phyloP scores from a whole-genome alignment of 305 asterid genomes.

The Salvia sclarea region DNA sequence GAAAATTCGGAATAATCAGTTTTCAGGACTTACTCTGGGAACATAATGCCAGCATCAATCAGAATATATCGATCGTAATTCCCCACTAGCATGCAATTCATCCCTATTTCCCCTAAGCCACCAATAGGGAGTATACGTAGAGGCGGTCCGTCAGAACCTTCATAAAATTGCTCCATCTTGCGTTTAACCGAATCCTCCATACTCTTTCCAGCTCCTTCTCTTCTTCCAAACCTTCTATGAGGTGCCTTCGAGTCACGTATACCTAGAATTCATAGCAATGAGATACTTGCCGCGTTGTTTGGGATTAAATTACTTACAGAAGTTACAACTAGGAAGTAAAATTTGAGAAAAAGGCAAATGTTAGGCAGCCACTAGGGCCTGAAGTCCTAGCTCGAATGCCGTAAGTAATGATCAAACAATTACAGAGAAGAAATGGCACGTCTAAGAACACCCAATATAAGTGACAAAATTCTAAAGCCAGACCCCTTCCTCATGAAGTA shows the following conservation, averaged over 20 bases:
- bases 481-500: conserved; percentile 4
- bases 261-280: conserved; percentile 41
- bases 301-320: not conserved
- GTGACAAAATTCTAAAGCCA: conserved; percentile 20
- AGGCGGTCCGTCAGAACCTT: conserved; percentile 97
- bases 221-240: conserved; percentile 54
- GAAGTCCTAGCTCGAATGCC: conserved; percentile 3
- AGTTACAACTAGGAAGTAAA: conserved; percentile 8
- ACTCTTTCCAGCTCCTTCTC: conserved; percentile 91
- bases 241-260: conserved; percentile 52
- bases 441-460: conserved; percentile 10
- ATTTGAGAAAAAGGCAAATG: not conserved
- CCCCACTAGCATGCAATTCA: conserved; percentile 99
- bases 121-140: conserved; percentile 93
- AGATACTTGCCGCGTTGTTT: conserved; percentile 14
- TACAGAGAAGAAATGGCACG: conserved; percentile 10
- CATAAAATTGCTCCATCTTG: conserved; percentile 93
- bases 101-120: conserved; percentile 97
- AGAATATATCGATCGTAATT: conserved; percentile 91
- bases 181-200: conserved; percentile 94
- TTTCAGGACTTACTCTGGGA: conserved; percentile 68
- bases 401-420: not conserved
- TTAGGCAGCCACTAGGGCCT: not conserved
- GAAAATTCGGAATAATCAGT: conserved; percentile 14
- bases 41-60: conserved; percentile 98